Evolutionary conservation across 2,329 filamentous ascomycete genomes (phyloP).

Genomic region (Fusarium sp.): DNA sequence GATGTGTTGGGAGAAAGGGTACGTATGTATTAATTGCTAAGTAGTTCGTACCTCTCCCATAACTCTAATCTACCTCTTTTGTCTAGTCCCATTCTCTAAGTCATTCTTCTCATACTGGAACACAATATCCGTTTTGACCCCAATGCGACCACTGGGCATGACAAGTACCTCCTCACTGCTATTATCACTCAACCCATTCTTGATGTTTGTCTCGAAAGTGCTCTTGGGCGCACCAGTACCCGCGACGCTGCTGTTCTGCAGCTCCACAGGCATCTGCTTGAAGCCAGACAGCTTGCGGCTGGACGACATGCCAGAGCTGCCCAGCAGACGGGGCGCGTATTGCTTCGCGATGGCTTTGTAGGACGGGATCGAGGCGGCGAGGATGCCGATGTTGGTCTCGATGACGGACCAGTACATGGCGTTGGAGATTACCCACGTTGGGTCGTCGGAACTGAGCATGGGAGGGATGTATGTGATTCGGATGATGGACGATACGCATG

Average conservation of each 20-base stretch:
- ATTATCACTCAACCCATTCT: constrained; percentile 19
- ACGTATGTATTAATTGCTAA: not conserved
- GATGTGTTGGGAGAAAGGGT: no score
- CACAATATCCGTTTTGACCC: constrained; percentile 30
- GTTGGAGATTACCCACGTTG: constrained; percentile 31
- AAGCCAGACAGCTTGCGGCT: constrained; percentile 32
- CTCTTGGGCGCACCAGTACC: not conserved
- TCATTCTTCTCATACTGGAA: constrained; percentile 15
- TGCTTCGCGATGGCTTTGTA: constrained; percentile 37
- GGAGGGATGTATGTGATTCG: constrained; percentile 38
- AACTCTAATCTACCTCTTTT: not conserved
- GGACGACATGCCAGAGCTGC: constrained; percentile 30
- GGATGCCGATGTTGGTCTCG: constrained; percentile 36
- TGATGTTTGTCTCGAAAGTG: constrained; percentile 19
- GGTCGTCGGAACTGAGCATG: constrained; percentile 30
- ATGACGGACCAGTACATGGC: constrained; percentile 40
- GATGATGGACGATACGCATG: constrained; percentile 32
- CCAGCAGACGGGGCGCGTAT: constrained; percentile 32
- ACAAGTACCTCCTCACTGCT: constrained; percentile 32
- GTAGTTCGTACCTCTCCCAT: not conserved
- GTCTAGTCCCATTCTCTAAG: not conserved
- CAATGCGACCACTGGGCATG: constrained; percentile 20
- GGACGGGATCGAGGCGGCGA: constrained; percentile 32
- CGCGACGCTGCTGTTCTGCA: not conserved
- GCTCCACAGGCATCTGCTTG: constrained; percentile 37